Evolutionary conservation across 2,329 filamentous ascomycete genomes (phyloP).

Genomic region (Talaromyces verruculosus): DNA sequence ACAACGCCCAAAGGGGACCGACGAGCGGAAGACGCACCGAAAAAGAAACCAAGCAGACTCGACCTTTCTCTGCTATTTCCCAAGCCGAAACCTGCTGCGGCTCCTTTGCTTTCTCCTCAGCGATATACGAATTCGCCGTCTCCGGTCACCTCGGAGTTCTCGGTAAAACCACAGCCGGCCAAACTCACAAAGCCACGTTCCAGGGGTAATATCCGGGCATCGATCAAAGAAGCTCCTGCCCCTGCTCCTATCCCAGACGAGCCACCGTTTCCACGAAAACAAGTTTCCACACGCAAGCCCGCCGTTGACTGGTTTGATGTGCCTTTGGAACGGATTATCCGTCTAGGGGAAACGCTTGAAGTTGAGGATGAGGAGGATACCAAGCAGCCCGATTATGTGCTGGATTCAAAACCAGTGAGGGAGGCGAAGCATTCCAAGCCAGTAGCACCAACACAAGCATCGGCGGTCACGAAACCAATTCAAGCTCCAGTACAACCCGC

Average conservation of each 20-base stretch:
- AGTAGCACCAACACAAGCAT: slow-evolving; percentile 22
- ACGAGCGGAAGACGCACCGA: slow-evolving; percentile 29
- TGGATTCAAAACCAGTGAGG: neutral
- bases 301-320: slow-evolving; percentile 37
- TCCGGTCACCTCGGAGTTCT: slow-evolving; percentile 39
- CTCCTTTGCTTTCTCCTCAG: slow-evolving; percentile 44
- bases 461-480: neutral
- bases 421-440: slow-evolving; percentile 20
- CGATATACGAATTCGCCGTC: slow-evolving; percentile 44
- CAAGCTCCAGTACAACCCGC: neutral
- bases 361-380: slow-evolving; percentile 21
- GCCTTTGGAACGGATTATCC: slow-evolving; percentile 33
- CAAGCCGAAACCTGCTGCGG: slow-evolving; percentile 35
- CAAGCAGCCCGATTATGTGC: neutral
- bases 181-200: slow-evolving; percentile 32
- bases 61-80: slow-evolving; percentile 47
- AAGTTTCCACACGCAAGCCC: slow-evolving; percentile 14
- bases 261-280: slow-evolving; percentile 7
- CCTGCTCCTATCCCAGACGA: slow-evolving; percentile 1
- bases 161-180: slow-evolving; percentile 29
- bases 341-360: slow-evolving; percentile 23
- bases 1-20: neutral
- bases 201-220: slow-evolving; percentile 17
- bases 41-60: slow-evolving; percentile 41
- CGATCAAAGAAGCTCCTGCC: neutral